Conservation (phyloP, 1,284 basidiomycete species). For the Chalciporus piperatoides region DNA sequence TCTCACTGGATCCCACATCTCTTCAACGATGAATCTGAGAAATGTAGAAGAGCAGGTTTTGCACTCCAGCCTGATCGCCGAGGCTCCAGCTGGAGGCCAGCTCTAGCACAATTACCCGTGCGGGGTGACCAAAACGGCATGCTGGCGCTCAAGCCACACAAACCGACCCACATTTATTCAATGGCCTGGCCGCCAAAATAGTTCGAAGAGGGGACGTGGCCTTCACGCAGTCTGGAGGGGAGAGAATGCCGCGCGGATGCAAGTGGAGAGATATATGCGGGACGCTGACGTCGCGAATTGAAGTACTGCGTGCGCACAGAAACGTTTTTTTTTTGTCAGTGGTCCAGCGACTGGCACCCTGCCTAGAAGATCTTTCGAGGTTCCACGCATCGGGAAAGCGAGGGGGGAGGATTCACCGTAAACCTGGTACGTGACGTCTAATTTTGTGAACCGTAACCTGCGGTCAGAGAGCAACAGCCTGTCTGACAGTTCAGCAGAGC, state of each 20-base stretch:
- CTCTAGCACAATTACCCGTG: neutral
- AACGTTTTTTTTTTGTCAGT: too few species aligned
- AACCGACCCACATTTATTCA: neutral
- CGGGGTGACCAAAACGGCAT: neutral
- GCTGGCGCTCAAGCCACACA: neutral
- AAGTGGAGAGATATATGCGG: too few species aligned
- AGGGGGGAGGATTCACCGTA: neutral
- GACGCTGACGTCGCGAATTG: too few species aligned
- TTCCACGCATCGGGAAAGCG: neutral
- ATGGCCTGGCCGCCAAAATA: neutral
- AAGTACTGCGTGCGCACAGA: too few species aligned
- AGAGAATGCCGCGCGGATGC: neutral
- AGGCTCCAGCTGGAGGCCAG: neutral
- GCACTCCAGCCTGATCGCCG: neutral
- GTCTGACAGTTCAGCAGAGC: neutral
- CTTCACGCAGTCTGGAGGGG: neutral
- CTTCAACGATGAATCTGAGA: neutral
- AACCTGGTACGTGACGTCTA: neutral
- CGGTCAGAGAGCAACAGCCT: neutral
- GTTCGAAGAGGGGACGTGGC: neutral
- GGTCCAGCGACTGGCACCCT: neutral
- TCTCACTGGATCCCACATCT: too few species aligned
- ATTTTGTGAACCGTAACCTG: neutral
- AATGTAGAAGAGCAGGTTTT: neutral
- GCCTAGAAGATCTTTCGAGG: neutral